Base-by-base conservation (phyloP, 495 filamentous ascomycete species). In the Cryomyces minteri region DNA sequence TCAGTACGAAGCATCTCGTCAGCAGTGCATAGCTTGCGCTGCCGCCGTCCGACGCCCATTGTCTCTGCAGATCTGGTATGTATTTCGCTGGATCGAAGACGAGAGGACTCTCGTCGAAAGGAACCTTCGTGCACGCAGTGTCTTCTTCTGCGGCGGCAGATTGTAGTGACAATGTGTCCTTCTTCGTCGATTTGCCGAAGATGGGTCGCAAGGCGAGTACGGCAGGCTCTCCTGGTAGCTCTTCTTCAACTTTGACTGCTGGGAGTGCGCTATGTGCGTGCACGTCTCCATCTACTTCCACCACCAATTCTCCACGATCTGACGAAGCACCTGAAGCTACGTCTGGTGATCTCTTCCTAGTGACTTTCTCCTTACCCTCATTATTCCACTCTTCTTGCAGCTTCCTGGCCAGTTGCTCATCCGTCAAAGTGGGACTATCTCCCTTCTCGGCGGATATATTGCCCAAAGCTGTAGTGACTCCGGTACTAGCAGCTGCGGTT, bases 1-100 rank as follows among this genome's bases (percentile, higher is more conserved):
- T 77, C 12, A 94, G 70, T 6, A 92, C 73, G 57, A 98, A 98
- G 47, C 85, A 92, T 50, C 79, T 76, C 0, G 84, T 88, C n/a
- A 96, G 70, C 28, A 98, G 65, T 6, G 84, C 82, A 53, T 98
- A 96, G 0, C 86, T 80, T 28, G 87, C 85, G 61, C 79, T 65
- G 8, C 85, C 82, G 31, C 76, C 75, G 41, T 84, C 73, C 1
- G 61, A 49, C 4, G 71, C 73, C 90, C 90, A 95, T 46, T 80
- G 75, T 29, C 68, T 66, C 57, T 75, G 73, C 6, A 94, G 63
- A 31, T 77, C 65, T 12, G 68, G 55, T 18, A 82, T 67, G 58
- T 86, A 92, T 54, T 77, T 73, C 36, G 70, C 58, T 7, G 85
- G 80, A 5, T 88, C 71, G 51, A 95, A 98, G 0, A 69, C 73